Evolutionary conservation across 257 asterid genomes (phyloP).

Genomic region (Mentha longifolia): DNA sequence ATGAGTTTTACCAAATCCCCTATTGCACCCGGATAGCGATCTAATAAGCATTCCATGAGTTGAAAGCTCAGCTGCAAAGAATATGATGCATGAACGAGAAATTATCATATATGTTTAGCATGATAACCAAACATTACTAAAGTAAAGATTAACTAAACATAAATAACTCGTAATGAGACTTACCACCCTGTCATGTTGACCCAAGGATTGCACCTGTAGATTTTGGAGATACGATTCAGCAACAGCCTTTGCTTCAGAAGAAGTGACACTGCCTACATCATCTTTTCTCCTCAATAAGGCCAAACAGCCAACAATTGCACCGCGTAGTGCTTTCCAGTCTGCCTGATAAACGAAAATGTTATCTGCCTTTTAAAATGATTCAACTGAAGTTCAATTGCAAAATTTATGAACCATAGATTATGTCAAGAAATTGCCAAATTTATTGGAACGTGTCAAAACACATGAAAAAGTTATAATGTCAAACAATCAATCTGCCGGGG

Average conservation of each 20-base stretch:
- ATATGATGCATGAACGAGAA: conserved; percentile 17
- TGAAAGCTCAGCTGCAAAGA: conserved; percentile 86
- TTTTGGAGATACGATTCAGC: conserved; percentile 58
- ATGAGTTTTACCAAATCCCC: conserved; percentile 60
- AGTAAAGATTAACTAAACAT: neutral
- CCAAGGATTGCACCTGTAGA: conserved; percentile 86
- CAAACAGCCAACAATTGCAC: conserved; percentile 96
- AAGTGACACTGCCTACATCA: conserved; percentile 60
- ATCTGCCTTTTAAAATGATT: conserved; percentile 36
- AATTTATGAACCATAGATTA: conserved; percentile 12
- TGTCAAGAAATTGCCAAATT: conserved; percentile 5
- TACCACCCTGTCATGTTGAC: conserved; percentile 92
- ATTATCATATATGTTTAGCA: conserved; percentile 28
- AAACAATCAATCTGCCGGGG: conserved; percentile 3
- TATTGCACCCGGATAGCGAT: conserved; percentile 59
- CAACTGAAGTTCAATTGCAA: conserved; percentile 20
- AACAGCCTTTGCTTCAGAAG: conserved; percentile 70
- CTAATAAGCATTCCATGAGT: conserved; percentile 84
- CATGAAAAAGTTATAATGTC: neutral
- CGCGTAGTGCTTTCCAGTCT: conserved; percentile 96
- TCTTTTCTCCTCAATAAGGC: conserved; percentile 76
- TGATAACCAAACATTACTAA: conserved; percentile 17
- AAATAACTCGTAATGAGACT: conserved; percentile 20
- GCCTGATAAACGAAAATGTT: conserved; percentile 61
- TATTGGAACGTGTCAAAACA: conserved; percentile 8